Base-by-base conservation (phyloP, 306 rosid species). In the Hylodesmum podocarpum region DNA sequence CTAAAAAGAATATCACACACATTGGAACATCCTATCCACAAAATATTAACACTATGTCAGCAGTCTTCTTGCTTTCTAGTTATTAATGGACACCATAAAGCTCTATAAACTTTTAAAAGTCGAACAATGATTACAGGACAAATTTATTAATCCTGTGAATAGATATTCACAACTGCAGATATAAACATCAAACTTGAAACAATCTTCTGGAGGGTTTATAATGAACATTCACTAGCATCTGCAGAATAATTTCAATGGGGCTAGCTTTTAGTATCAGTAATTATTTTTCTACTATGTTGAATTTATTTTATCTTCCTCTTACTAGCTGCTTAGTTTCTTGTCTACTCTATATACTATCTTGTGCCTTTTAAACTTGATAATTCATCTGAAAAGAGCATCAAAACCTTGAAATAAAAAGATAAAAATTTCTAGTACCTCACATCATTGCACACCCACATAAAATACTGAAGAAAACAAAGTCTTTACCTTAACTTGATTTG, bases 401-500 rank as follows among this genome's bases (percentile, higher is more conserved):
- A 58, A 29, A 70, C 63, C 27, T 40, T 37, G 46, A 43, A 69
- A 66, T 69, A 59, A 68, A 16, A 37, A 47, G 61, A 68, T 14
- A 33, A 70, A 37, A 75, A 49, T 2, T 27, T 28, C n/a, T 57
- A 37, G 46, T 29, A 24, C 43, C 50, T 63, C 28, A 54, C 6
- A 49, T n/a, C 49, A 24, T 64, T 10, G 15, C 43, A 58, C 18
- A 77, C 19, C 13, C 18, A 77, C 19, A 8, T 43, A 12, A 36
- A 51, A 54, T 28, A 18, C 18, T 33, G 10, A 44, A 66, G 76
- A 37, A 64, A 39, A 16, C n/a, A n/a, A 54, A 54, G 33, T 54
- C 16, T 21, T 57, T 68, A 85, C 88, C 85, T 85, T 73, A 22
- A 86, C 82, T 73, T 71, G 81, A 81, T 81, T 86, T 22, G 87